These are phyloP conservation scores for Zalaria sp. DNA, from an alignment of 2,329 filamentous ascomycete genomes.

Conservation along the genomic window DNA sequence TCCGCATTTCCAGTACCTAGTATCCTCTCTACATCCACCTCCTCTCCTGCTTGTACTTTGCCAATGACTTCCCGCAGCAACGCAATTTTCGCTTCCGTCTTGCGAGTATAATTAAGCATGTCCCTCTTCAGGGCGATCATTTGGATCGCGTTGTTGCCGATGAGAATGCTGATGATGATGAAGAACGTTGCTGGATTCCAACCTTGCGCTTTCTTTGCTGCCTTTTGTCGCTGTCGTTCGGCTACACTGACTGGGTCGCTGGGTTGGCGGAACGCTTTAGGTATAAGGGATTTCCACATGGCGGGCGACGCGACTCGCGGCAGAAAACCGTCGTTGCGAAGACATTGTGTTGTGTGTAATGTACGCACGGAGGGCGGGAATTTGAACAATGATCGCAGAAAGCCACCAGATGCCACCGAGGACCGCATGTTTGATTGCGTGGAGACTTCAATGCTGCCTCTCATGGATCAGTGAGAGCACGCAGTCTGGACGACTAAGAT, in stretches of 20 bases:
- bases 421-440: too few relatives aligned
- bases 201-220: slow-evolving; percentile 14
- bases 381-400: background rate
- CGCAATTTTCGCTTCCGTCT: slow-evolving; percentile 65
- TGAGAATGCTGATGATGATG: slow-evolving; percentile 55
- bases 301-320: slow-evolving; percentile 19
- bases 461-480: too few relatives aligned
- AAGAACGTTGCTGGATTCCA: slow-evolving; percentile 50
- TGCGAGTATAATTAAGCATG: slow-evolving; percentile 55
- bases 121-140: slow-evolving; percentile 72
- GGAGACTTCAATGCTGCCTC: too few relatives aligned
- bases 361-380: background rate
- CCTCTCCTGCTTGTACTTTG: slow-evolving; percentile 54
- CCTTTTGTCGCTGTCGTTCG: slow-evolving; percentile 6
- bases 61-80: slow-evolving; percentile 63
- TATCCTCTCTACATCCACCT: slow-evolving; percentile 71
- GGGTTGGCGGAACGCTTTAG: slow-evolving; percentile 16
- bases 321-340: slow-evolving; percentile 5
- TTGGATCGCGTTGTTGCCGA: slow-evolving; percentile 92
- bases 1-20: slow-evolving; percentile 65
- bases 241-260: slow-evolving; percentile 8
- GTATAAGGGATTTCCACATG: slow-evolving; percentile 21
- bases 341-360: background rate
- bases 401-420: too few relatives aligned
- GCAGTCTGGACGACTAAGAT: too few relatives aligned